Conservation (phyloP, 179 eudicot genomes). For the Carnegiea gigantea region DNA sequence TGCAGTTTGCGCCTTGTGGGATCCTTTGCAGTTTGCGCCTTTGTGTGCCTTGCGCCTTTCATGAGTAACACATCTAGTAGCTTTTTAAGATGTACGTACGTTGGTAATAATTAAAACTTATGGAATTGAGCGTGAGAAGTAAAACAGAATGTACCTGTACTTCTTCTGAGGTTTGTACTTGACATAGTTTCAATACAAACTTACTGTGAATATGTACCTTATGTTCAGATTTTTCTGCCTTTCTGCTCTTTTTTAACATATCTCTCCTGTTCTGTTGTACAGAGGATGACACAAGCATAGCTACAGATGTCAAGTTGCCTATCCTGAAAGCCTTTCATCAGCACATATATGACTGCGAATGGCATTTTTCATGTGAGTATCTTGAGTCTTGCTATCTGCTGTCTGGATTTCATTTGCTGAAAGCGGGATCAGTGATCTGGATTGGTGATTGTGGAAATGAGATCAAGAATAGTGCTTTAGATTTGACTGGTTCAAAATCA, state of each 20-base stretch:
- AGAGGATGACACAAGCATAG: slow-evolving; percentile 98
- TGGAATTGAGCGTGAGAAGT: too few relatives aligned
- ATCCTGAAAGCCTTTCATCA: slow-evolving; percentile 72
- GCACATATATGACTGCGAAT: slow-evolving; percentile 70
- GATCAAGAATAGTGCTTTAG: background rate
- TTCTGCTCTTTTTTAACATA: slow-evolving; percentile 12
- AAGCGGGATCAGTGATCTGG: background rate
- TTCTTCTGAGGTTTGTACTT: background rate
- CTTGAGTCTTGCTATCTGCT: background rate
- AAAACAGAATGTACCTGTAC: background rate
- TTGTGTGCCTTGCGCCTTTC: too few relatives aligned
- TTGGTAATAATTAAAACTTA: too few relatives aligned
- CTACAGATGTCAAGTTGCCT: slow-evolving; percentile 77
- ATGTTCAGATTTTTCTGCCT: background rate
- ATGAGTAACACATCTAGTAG: too few relatives aligned
- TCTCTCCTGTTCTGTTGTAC: slow-evolving; percentile 24
- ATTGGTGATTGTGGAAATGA: background rate
- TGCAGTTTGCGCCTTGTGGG: too few relatives aligned
- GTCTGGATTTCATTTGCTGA: background rate
- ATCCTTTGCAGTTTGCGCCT: too few relatives aligned
- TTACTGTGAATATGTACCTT: background rate
- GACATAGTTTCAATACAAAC: background rate
- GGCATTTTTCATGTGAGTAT: slow-evolving; percentile 91
- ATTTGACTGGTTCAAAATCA: background rate
- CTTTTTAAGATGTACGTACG: too few relatives aligned